These are phyloP conservation scores for Gentiana macrophylla DNA, from an alignment of 257 asterid species.

Conservation along the genomic window DNA sequence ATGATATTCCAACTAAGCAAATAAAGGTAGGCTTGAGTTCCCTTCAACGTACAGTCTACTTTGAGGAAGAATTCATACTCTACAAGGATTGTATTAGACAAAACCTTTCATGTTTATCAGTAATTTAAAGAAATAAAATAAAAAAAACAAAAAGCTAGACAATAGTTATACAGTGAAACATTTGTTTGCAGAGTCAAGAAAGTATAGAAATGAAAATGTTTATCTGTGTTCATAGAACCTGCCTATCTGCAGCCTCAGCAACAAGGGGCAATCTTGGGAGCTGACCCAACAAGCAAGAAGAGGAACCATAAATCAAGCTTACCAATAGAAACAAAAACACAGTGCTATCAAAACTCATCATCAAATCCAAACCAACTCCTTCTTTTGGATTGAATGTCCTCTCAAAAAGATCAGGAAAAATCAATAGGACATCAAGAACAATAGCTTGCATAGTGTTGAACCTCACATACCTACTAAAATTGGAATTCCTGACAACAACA, in stretches of 20 bases:
- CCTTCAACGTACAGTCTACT: too few species aligned
- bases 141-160: too few species aligned
- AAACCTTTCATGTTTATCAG: too few species aligned
- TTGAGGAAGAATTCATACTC: too few species aligned
- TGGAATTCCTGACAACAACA: conserved; percentile 76
- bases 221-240: conserved; percentile 31
- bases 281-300: conserved; percentile 76
- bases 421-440: conserved; percentile 87
- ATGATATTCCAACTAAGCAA: too few species aligned
- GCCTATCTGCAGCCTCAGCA: conserved; percentile 99
- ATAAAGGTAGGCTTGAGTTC: too few species aligned
- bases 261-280: conserved; percentile 85
- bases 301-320: conserved; percentile 63
- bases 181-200: neutral
- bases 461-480: conserved; percentile 86
- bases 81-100: too few species aligned
- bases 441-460: conserved; percentile 98
- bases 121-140: too few species aligned
- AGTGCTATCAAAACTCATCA: conserved; percentile 95
- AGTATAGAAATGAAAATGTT: neutral
- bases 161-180: too few species aligned
- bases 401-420: conserved; percentile 89
- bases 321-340: conserved; percentile 81
- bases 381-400: conserved; percentile 69
- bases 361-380: conserved; percentile 75